Base-by-base conservation (phyloP, 2,329 filamentous ascomycete species). In the Calonectria hawksworthii region DNA sequence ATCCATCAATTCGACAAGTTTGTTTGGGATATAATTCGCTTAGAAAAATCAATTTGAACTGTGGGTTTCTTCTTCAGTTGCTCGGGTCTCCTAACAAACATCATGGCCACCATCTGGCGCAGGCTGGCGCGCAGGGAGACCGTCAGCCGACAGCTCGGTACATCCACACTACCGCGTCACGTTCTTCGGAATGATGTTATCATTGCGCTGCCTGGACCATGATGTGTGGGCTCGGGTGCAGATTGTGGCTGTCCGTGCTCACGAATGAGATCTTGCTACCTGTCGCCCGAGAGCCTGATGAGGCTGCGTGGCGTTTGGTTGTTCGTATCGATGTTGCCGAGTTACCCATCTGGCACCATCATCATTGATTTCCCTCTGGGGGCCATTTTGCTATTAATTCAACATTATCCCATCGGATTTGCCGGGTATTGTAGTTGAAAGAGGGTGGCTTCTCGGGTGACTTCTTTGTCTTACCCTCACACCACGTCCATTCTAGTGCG, bases 211-310 rank as follows among this genome's bases (percentile, higher is more conserved):
- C 34, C n/a, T 41, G 36, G 14, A n/a, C n/a, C 4, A 41, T 63
- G 23, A 30, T 56, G 52, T 63, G 56, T 14, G 32, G 56, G 34
- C 34, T 18, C 23, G 38, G 34, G 56, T 28, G 56, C 56, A 63
- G 38, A 63, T 41, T 41, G 56, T 63, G 56, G 56, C 56, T 63
- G 56, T 63, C 56, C 56, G 36, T 63, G 56, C 56, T 63, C 56
- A 38, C 56, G 23, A 38, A 63, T 28, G 34, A 28, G 34, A 16
- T 34, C 28, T 56, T 41, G 34, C 26, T 21, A 23, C 23, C 32
- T 4, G 10, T 36, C 56, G 4, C n/a, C 36, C 36, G 36, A 41
- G 38, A 41, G 56, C 56, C 56, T 41, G n/a, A 41, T 41, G 14
- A 63, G 56, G n/a, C 56, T 26, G 56, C 36, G 23, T 63, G 56